Evolutionary conservation across 345 rosid species (phyloP).

Genomic region (Aegle marmelos): DNA sequence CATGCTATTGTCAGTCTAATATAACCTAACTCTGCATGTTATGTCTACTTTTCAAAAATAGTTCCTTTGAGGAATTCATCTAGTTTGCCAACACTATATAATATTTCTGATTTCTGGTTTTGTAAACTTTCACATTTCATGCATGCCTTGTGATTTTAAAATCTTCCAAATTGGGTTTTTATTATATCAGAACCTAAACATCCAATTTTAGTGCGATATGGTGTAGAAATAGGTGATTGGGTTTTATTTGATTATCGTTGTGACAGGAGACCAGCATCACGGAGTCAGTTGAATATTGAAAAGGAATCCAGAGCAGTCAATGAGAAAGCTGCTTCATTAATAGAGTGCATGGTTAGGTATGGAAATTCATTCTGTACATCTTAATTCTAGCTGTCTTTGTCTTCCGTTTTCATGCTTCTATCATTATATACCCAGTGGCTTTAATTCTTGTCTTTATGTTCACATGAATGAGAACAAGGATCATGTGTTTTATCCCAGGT

Average conservation of each 20-base stretch:
- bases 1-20: neutral
- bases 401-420: slow-evolving; percentile 9
- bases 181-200: neutral
- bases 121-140: neutral
- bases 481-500: neutral
- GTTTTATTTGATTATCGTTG: slow-evolving; percentile 11
- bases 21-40: neutral
- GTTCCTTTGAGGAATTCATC: slow-evolving; percentile 9
- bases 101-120: neutral
- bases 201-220: neutral
- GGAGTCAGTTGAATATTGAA: slow-evolving; percentile 36
- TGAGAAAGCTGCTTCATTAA: slow-evolving; percentile 53
- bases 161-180: neutral
- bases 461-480: neutral
- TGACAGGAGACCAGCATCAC: slow-evolving; percentile 61
- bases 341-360: slow-evolving; percentile 70
- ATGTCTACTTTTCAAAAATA: neutral
- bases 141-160: neutral
- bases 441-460: neutral
- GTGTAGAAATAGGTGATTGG: neutral
- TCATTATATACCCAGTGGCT: neutral
- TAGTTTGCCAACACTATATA: neutral
- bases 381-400: neutral
- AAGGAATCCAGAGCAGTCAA: slow-evolving; percentile 43
- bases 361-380: neutral